Evolutionary conservation across 2,329 filamentous ascomycete species (phyloP).

Genomic region (Neopestalotiopsis rosae): DNA sequence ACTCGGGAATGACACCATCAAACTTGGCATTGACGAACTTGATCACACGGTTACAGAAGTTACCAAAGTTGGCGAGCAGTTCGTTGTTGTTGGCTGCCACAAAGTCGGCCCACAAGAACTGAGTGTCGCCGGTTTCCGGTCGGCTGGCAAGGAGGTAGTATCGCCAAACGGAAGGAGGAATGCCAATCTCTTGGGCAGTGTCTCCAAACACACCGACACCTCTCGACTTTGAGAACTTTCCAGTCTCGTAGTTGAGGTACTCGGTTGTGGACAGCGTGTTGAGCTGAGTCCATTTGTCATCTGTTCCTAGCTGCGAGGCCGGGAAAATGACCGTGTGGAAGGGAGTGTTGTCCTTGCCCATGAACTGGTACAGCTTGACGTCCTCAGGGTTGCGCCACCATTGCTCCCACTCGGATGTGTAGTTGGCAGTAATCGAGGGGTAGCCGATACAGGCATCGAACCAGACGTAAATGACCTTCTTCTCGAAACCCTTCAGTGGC

Average conservation of each 20-base stretch:
- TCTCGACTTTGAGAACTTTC: constrained; percentile 78
- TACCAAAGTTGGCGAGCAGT: constrained; percentile 67
- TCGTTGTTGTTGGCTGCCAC: constrained; percentile 78
- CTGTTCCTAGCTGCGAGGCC: constrained; percentile 71
- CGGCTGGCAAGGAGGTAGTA: constrained; percentile 77
- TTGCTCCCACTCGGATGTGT: constrained; percentile 73
- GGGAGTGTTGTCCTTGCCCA: constrained; percentile 76
- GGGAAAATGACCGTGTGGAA: constrained; percentile 83
- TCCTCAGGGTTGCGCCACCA: constrained; percentile 79
- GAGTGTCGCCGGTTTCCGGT: constrained; percentile 74
- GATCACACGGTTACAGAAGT: constrained; percentile 74
- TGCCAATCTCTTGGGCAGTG: constrained; percentile 72
- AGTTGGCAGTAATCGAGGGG: constrained; percentile 76
- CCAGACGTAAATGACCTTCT: constrained; percentile 74
- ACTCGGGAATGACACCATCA: constrained; percentile 71
- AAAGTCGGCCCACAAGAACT: constrained; percentile 77
- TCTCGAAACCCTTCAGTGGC: constrained; percentile 58
- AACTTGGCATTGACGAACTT: constrained; percentile 82
- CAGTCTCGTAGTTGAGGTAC: constrained; percentile 72
- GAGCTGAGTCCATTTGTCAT: constrained; percentile 76
- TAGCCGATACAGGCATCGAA: constrained; percentile 83
- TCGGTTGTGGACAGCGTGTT: constrained; percentile 76
- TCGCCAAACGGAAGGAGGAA: constrained; percentile 75
- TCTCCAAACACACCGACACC: constrained; percentile 78
- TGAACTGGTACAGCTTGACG: constrained; percentile 77